Conservation (phyloP, 495 filamentous ascomycete species). For the Penicillium bovifimosum region DNA sequence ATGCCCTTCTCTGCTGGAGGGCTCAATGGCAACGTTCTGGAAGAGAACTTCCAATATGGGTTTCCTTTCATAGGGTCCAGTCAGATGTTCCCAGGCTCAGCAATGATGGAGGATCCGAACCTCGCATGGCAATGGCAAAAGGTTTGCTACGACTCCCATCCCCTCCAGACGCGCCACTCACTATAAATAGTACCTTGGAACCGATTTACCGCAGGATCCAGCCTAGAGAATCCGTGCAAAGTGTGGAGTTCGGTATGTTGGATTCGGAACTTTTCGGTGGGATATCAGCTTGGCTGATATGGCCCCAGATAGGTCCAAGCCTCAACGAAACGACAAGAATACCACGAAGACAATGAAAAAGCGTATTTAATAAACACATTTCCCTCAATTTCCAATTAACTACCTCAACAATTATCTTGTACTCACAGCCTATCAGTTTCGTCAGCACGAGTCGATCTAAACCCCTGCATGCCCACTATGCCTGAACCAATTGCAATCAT, state of each 20-base stretch:
- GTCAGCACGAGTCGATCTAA: too few relatives aligned
- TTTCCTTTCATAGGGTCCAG: neutral
- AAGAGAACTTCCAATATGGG: neutral
- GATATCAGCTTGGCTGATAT: too few relatives aligned
- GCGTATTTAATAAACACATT: too few relatives aligned
- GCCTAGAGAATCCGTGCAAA: neutral
- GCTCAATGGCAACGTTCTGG: neutral
- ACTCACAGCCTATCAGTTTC: too few relatives aligned
- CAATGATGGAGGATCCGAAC: neutral
- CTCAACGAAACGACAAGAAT: too few relatives aligned
- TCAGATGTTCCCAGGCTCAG: constrained; percentile 1
- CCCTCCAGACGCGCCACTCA: neutral
- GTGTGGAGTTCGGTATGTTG: neutral
- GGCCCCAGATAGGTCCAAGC: too few relatives aligned
- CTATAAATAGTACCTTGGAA: neutral
- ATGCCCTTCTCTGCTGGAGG: neutral
- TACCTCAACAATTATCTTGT: too few relatives aligned
- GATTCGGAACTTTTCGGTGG: constrained; percentile 1
- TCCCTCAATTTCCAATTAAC: too few relatives aligned
- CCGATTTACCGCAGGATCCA: neutral
- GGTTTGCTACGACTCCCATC: neutral
- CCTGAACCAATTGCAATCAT: too few relatives aligned
- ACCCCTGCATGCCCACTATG: too few relatives aligned
- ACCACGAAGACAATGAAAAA: too few relatives aligned
- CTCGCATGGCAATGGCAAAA: constrained; percentile 3